Evolutionary conservation across 2,329 filamentous ascomycete species (phyloP), one percentile per base, ranked within the genome.

Genomic region (Neofusicoccum ribis): DNA sequence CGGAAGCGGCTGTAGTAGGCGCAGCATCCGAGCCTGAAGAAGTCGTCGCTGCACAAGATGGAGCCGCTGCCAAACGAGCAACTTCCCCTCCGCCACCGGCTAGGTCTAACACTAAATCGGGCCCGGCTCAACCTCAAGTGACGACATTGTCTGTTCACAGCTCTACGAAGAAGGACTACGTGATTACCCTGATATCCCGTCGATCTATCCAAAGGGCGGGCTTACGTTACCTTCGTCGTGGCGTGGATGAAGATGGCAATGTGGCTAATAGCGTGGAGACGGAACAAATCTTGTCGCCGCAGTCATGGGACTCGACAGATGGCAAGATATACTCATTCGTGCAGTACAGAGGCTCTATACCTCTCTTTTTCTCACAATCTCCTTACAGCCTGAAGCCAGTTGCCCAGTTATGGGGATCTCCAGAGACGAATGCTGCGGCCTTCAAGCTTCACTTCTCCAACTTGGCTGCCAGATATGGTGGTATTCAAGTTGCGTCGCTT

Each of bases 191-290:
- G 15, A 90, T 99, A 60, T 98, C 94, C n/a, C 87, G 95, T 61
- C 86, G 95, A 36, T 97, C 93, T 1, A 87, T 90, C 23, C 91
- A 94, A 71, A 86, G 95, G 47, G 93, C 94, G 20, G 95, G 95
- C 2, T 80, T 98, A 34, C 88, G 95, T 63, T 99, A 99, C 77
- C 83, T 97, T 3, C 89, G 95, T 9, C 89, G 95, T 31, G 95
- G 95, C 6, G 87, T 97, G 23, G 93, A 99, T 70, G 93, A 98
- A 66, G 88, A 93, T 66, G 95, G 95, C 0, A 89, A 91, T 71
- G 88, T 91, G 4, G 95, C 95, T 17, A 99, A 99, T 73, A 89
- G 85, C 34, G 94, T 98, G 20, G 95, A 99, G 79, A 97, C 94
- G 0, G 95, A 99, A 74, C 95, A 99, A 77, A 90, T 99, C 9